Evolutionary conservation across 352 stramenopile genomes (phyloP), one percentile per base, ranked within the genome.

Genomic region (Pythium brassicae): DNA sequence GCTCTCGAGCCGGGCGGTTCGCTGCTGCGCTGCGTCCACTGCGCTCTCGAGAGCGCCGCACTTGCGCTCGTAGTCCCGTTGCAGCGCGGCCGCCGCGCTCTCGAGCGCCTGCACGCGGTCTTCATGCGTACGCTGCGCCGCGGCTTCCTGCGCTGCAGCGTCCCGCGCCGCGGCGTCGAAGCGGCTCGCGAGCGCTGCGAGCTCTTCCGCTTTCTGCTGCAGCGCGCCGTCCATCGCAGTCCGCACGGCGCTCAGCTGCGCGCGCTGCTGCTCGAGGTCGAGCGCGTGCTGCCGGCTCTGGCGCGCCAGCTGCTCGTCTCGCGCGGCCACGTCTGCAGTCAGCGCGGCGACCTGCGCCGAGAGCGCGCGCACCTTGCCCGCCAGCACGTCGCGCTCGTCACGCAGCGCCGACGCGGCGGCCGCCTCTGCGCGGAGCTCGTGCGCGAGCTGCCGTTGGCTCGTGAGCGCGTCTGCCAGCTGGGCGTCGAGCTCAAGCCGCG

Each of bases 401-500:
- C 26, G 23, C 9, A 68, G 52, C 10, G 11, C 48, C 8, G 20
- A 27, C 1, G 39, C 45, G 19, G 50, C 50, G 25, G 37, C 35
- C 17, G n/a, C 26, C 27, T 39, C 26, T 4, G 17, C 23, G 14
- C 40, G n/a, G 27, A 50, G 42, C 7, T 59, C 29, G 6, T 25
- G 47, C 11, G 27, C 20, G 27, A 69, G 32, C 14, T 20, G 22
- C 14, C 58, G 53, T 19, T 74, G 75, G 22, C 35, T 48, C 44
- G 71, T 70, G n/a, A 47, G 39, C 23, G 61, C 35, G 53, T 83
- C 60, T 29, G 66, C 60, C n/a, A 83, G 48, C 43, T 60, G 63
- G 20, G 53, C 42, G 23, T 83, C 61, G n/a, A 72, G 66, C 25
- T 80, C 60, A 8, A 83, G 49, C 23, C 53, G 59, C 20, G 61